Base-by-base conservation (phyloP, 805 yeast species). In the Blastobotrys peoriensis region DNA sequence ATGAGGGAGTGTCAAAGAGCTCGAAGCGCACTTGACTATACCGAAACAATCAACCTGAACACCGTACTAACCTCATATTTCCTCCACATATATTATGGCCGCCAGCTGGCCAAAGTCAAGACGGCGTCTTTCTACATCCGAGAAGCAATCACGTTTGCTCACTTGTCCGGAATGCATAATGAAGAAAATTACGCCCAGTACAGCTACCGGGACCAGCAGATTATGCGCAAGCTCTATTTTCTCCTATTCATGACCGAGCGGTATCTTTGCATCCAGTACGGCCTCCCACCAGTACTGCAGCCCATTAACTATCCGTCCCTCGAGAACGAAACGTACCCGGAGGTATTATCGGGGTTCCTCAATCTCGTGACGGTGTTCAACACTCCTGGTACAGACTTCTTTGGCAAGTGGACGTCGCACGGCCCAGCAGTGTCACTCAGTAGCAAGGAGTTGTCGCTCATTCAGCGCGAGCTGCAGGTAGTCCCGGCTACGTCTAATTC, bases 201-300 rank as follows among this genome's bases (percentile, higher is more conserved):
- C 28, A 15, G 36, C 20, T 23, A 15, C 40, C 38, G 40, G 35
- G 50, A 46, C 18, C 44, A 45, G 34, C 50, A 46, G 38, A n/a
- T 43, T 21, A 38, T 43, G 41, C 28, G 47, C 15, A 43, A 43
- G 22, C 25, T 43, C 22, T 46, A 43, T 27, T 46, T 36, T 38
- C 33, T 46, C 16, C 38, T 46, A 5, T 46, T 27, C 38, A 46
- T 46, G 50, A 46, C 50, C 5, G 50, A 46, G 33, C 36, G 50
- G 16, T 46, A 46, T 17, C 15, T 43, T 19, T 43, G 50, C 37
- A 40, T 46, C 36, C 43, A 46, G 28, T 38, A 23, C 25, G 50
- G 50, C 3, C 34, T 30, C 15, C 50, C 50, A 6, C 44, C 43
- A 3, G 45, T 43, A 9, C 41, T 46, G 22, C 40, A 38, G 13